Evolutionary conservation across 75 land plant genomes (phyloP).

Genomic region (Chamaecyparis obtusa): DNA sequence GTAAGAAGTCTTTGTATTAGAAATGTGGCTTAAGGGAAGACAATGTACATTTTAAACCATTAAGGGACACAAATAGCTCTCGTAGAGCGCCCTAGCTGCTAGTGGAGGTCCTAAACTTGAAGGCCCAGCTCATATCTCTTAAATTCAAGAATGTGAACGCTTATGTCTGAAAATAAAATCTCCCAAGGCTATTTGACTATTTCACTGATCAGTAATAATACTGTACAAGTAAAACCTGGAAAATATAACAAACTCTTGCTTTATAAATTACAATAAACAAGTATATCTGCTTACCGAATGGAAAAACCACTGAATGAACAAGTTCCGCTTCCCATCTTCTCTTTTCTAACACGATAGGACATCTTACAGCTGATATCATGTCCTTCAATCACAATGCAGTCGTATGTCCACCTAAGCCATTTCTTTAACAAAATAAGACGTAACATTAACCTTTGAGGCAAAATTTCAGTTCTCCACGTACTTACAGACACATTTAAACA

Average conservation of each 20-base stretch:
- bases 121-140: neutral
- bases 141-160: neutral
- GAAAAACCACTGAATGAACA: neutral
- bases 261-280: neutral
- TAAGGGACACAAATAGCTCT: neutral
- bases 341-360: neutral
- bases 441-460: neutral
- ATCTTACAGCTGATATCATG: neutral
- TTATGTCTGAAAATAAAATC: neutral
- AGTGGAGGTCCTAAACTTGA: neutral
- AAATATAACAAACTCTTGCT: neutral
- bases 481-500: neutral
- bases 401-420: neutral
- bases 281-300: conserved; percentile 1
- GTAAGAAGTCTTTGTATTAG: neutral
- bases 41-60: neutral
- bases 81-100: neutral
- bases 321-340: neutral
- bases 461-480: neutral
- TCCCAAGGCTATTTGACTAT: neutral
- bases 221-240: neutral
- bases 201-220: neutral
- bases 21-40: too few species aligned
- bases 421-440: neutral
- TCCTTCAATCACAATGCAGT: neutral